Conservation (phyloP, 2,329 filamentous ascomycete species). For the Fusarium chuoi region DNA sequence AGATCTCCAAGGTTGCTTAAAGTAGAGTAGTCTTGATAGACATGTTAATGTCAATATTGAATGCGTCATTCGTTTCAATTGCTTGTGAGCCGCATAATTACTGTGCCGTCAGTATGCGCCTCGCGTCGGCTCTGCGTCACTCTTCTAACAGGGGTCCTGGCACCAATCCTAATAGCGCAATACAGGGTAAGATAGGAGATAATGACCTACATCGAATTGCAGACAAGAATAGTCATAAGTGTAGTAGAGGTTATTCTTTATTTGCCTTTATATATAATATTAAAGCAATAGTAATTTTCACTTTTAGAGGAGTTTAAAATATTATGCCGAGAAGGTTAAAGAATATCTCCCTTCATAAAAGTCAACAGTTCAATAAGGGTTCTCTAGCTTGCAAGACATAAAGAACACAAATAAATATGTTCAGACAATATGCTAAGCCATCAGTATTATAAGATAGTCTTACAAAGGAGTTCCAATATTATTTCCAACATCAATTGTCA, state of each 20-base stretch:
- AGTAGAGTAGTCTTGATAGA: background rate
- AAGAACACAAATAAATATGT: too few species aligned
- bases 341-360: too few species aligned
- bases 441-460: too few species aligned
- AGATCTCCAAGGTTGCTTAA: slow-evolving; percentile 3
- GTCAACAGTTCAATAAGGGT: too few species aligned
- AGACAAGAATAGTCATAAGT: background rate
- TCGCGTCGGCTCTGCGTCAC: background rate
- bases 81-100: background rate
- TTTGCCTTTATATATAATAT: too few species aligned
- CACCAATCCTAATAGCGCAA: too few species aligned
- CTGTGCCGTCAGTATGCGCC: background rate
- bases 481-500: background rate
- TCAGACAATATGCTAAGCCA: too few species aligned
- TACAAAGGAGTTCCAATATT: background rate
- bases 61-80: too few species aligned
- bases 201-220: fast-evolving
- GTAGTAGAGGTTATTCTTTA: background rate
- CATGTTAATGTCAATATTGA: fast-evolving
- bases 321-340: too few species aligned
- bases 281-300: too few species aligned
- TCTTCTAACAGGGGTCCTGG: background rate
- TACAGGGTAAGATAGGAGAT: background rate
- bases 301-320: too few species aligned
- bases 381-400: too few species aligned